Evolutionary conservation across 2,329 filamentous ascomycete genomes (phyloP).

Genomic region (Alternaria sp.): DNA sequence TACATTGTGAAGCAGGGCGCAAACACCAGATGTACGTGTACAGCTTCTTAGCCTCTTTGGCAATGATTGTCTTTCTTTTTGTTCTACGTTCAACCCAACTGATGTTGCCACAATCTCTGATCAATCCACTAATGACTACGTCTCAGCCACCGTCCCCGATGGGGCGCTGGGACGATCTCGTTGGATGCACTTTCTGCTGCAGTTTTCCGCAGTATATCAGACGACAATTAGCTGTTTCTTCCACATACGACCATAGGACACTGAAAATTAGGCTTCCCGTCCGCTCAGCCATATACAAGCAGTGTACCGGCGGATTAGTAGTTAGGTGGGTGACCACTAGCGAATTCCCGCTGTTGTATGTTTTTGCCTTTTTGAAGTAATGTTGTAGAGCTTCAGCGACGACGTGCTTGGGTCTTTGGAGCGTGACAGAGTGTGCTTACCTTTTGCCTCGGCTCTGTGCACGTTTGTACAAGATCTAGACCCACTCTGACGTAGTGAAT

Average conservation of each 20-base stretch:
- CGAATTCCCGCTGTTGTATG: neutral
- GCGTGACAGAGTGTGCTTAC: neutral
- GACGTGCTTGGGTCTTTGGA: neutral
- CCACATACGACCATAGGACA: too few species aligned
- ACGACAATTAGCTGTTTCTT: too few species aligned
- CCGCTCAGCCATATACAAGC: neutral
- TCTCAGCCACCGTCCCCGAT: too few species aligned
- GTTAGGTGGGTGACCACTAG: neutral
- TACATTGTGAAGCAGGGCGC: neutral
- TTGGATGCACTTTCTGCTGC: too few species aligned
- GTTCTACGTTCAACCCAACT: too few species aligned
- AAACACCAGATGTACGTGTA: neutral
- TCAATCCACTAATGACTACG: too few species aligned
- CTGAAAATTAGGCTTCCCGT: neutral
- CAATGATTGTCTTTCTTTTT: too few species aligned
- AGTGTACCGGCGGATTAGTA: neutral
- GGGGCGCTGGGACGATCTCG: too few species aligned
- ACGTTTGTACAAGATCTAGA: neutral
- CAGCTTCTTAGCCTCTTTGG: too few species aligned
- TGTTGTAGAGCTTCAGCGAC: neutral
- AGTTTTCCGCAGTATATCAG: too few species aligned
- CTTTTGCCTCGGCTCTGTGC: neutral
- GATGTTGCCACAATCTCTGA: too few species aligned
- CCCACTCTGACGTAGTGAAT: neutral
- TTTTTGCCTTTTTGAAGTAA: neutral